These are phyloP conservation scores for Ceratocystis alfenasii DNA, from an alignment of 2,329 filamentous ascomycete genomes.

Conservation along the genomic window DNA sequence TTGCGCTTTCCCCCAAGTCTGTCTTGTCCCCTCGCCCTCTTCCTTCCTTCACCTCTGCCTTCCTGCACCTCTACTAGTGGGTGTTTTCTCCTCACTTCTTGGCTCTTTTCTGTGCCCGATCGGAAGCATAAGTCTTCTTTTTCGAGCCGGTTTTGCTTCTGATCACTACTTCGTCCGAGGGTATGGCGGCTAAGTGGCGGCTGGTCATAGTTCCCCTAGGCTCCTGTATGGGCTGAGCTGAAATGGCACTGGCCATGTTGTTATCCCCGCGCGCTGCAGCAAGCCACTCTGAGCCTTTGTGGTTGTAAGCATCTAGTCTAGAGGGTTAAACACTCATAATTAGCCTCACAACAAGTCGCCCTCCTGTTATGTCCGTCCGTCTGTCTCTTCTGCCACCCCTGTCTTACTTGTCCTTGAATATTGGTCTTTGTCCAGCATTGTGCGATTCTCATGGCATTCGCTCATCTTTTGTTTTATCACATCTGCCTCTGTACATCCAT, in stretches of 20 bases:
- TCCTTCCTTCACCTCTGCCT: neutral
- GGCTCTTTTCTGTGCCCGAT: neutral
- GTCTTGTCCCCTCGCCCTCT: neutral
- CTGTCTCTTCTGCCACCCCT: neutral
- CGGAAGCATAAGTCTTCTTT: constrained; percentile 3
- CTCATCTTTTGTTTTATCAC: neutral
- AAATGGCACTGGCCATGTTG: neutral
- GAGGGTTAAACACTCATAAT: neutral
- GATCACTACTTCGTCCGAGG: constrained; percentile 6
- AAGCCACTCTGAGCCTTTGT: neutral
- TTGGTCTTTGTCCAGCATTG: neutral
- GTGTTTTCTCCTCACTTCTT: neutral
- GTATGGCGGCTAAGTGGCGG: neutral
- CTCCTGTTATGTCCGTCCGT: neutral
- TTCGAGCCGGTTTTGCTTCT: constrained; percentile 6
- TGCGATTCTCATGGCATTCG: neutral
- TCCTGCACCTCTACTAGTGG: neutral
- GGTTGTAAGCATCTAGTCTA: neutral
- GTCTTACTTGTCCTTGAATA: neutral
- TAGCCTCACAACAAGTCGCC: neutral
- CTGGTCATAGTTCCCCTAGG: constrained; percentile 6
- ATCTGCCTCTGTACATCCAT: neutral
- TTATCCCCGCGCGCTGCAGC: neutral
- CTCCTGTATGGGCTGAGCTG: neutral
- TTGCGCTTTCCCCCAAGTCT: neutral